phyloP scores from a whole-genome alignment of 2,329 filamentous ascomycete species.

The Cercospora sojina region DNA sequence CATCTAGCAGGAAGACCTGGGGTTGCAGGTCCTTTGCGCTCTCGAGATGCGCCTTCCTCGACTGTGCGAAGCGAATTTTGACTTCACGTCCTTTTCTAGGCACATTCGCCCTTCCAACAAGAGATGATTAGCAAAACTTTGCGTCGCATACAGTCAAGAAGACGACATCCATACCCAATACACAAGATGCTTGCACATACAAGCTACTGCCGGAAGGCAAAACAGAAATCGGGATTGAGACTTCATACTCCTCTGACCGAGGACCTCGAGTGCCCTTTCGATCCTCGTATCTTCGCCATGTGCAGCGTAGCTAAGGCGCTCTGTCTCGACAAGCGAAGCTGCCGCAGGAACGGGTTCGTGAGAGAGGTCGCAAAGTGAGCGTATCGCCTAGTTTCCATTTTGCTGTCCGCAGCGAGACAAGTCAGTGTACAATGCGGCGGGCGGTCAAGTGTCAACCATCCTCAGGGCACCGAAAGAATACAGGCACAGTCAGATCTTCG shows the following conservation, averaged over 20 bases:
- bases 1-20: neutral
- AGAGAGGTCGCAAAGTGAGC: too few relatives aligned
- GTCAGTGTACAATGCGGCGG: neutral
- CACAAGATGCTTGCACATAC: neutral
- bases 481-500: neutral
- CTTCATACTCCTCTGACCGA: too few relatives aligned
- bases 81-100: neutral
- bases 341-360: too few relatives aligned
- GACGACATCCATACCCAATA: neutral
- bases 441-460: too few relatives aligned
- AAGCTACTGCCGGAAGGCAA: too few relatives aligned
- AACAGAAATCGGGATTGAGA: too few relatives aligned
- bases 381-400: too few relatives aligned
- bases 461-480: neutral
- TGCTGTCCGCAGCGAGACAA: too few relatives aligned
- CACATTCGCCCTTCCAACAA: neutral
- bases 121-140: neutral
- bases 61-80: neutral
- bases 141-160: neutral
- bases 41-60: neutral
- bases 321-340: too few relatives aligned
- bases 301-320: too few relatives aligned
- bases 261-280: too few relatives aligned
- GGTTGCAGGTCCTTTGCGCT: neutral
- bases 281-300: too few relatives aligned